These are phyloP conservation scores for Xanthoconium stramineum DNA, from an alignment of 768 basidiomycete genomes.

Conservation along the genomic window DNA sequence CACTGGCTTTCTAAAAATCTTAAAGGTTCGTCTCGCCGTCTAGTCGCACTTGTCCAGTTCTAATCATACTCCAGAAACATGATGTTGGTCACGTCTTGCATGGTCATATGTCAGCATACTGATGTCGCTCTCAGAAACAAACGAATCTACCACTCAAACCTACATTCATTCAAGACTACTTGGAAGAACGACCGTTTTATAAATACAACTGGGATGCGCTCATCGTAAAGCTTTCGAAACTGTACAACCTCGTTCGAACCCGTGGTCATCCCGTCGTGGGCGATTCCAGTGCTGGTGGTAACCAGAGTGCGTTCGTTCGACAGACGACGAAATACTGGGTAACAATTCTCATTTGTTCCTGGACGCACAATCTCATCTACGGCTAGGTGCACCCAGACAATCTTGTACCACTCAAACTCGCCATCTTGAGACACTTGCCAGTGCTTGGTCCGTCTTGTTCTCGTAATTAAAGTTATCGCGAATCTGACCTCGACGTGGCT, in stretches of 20 bases:
- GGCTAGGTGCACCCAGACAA: conserved; percentile 85
- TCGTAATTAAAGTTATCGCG: background rate
- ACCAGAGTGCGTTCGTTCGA: conserved; percentile 95
- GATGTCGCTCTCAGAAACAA: conserved; percentile 69
- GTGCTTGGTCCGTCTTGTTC: conserved; percentile 68
- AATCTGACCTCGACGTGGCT: conserved; percentile 7
- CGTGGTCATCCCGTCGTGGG: conserved; percentile 93
- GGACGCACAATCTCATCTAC: conserved; percentile 1
- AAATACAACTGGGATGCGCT: conserved; percentile 95
- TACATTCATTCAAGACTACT: conserved; percentile 85
- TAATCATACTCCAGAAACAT: conserved; percentile 66
- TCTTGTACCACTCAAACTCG: conserved; percentile 87
- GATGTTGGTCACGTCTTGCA: conserved; percentile 52
- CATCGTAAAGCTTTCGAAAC: conserved; percentile 91
- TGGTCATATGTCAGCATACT: conserved; percentile 6
- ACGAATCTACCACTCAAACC: conserved; percentile 79
- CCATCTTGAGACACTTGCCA: conserved; percentile 88
- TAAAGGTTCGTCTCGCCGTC: conserved; percentile 58
- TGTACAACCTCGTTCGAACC: conserved; percentile 94
- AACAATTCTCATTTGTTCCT: conserved; percentile 9
- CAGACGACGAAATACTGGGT: conserved; percentile 99
- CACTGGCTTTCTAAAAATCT: conserved; percentile 97
- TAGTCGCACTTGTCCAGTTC: background rate
- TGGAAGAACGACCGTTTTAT: conserved; percentile 95
- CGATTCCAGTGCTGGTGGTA: conserved; percentile 91